These are phyloP conservation scores for Clavispora phyllophila DNA, from an alignment of 805 yeast genomes.

Conservation along the genomic window DNA sequence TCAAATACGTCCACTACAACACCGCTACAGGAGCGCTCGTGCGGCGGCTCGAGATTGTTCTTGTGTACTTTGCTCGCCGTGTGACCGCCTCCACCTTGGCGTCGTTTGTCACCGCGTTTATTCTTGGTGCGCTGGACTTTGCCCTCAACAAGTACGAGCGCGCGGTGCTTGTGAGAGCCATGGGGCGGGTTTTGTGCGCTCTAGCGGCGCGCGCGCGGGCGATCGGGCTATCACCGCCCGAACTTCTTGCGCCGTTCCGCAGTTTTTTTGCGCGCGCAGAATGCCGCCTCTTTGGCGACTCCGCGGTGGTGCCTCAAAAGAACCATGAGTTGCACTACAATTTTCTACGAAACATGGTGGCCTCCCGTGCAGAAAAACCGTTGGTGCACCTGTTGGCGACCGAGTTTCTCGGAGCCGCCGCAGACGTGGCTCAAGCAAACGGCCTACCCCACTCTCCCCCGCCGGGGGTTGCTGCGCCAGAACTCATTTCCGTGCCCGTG, in stretches of 20 bases:
- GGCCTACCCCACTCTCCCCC: too few relatives aligned
- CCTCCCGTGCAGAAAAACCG: background rate
- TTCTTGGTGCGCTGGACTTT: slow-evolving; percentile 23
- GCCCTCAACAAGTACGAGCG: slow-evolving; percentile 19
- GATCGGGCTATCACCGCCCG: background rate
- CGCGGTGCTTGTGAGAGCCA: background rate
- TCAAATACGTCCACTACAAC: slow-evolving; percentile 21
- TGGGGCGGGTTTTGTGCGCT: background rate
- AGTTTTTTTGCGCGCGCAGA: background rate
- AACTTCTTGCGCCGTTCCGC: background rate
- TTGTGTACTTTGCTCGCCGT: background rate
- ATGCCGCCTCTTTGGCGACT: background rate
- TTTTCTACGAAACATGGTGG: slow-evolving; percentile 8
- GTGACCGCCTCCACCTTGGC: background rate
- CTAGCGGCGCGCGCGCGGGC: background rate
- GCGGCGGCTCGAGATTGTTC: background rate
- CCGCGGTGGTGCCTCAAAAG: background rate
- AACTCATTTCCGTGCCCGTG: background rate
- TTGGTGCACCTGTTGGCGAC: background rate
- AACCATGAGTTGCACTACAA: slow-evolving; percentile 21
- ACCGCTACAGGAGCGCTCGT: slow-evolving; percentile 3
- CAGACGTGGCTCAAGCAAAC: too few relatives aligned
- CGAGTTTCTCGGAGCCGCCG: background rate
- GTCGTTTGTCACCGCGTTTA: slow-evolving; percentile 5
- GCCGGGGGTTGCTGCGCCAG: too few relatives aligned